These are phyloP conservation scores for Carpinus fangiana DNA, from an alignment of 306 rosid genomes.

Conservation along the genomic window DNA sequence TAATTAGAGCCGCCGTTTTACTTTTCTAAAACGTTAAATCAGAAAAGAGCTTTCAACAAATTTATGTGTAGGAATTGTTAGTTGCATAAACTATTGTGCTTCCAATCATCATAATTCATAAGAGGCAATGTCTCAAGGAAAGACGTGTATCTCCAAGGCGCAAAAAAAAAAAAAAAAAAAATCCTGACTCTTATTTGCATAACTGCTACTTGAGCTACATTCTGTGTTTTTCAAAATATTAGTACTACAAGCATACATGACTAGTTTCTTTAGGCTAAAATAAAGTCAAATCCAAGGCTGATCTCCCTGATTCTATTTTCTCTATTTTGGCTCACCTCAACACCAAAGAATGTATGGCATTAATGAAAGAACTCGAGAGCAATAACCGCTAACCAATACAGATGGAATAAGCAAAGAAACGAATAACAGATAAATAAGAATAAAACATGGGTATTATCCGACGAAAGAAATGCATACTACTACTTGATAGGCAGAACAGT, in stretches of 20 bases:
- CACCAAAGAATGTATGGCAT: not conserved
- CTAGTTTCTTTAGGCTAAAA: not conserved
- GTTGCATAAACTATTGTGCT: not conserved
- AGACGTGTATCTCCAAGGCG: not conserved
- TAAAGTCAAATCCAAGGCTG: not conserved
- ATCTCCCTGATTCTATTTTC: not conserved
- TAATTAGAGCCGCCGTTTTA: too few species aligned
- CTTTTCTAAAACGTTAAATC: not conserved
- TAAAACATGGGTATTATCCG: not conserved
- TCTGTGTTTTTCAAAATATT: not conserved
- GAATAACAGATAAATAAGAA: not conserved
- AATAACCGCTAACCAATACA: not conserved
- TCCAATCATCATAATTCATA: not conserved
- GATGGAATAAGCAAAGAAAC: not conserved
- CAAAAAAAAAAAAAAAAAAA: not conserved
- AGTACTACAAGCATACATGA: not conserved
- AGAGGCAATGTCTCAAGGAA: not conserved
- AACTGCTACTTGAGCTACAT: not conserved
- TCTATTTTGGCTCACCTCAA: not conserved
- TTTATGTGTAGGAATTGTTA: not conserved
- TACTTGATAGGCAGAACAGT: not conserved
- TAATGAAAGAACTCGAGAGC: not conserved
- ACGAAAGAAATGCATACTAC: not conserved
- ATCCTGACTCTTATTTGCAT: not conserved
- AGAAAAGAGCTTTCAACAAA: not conserved